These are phyloP conservation scores for Paramecium sonneborni DNA, from an alignment of 73 alveolate species.

Conservation along the genomic window DNA sequence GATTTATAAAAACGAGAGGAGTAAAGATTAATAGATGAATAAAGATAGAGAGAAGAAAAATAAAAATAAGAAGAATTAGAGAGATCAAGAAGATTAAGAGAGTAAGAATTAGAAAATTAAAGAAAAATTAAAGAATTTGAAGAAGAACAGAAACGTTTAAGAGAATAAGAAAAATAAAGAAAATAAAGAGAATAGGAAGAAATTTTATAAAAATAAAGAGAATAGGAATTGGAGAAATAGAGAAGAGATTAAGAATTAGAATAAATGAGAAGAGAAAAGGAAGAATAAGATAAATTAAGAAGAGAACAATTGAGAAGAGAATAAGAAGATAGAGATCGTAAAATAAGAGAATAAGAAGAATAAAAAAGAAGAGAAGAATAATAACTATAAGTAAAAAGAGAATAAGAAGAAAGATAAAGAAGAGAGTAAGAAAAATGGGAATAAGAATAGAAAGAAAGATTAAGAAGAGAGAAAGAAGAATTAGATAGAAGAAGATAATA, in stretches of 20 bases:
- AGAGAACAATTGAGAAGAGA: constrained; percentile 32
- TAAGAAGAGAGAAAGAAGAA: background rate
- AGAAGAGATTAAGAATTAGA: background rate
- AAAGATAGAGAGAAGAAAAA: background rate
- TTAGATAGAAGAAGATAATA: background rate
- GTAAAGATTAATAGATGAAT: background rate
- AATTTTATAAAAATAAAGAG: background rate
- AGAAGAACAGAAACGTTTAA: background rate
- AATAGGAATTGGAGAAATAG: constrained; percentile 4
- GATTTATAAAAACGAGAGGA: background rate
- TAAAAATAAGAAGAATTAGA: background rate
- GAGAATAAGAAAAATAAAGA: background rate
- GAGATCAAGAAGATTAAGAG: background rate
- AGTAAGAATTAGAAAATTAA: background rate
- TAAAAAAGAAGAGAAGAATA: constrained; percentile 12
- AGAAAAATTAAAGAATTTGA: constrained; percentile 37
- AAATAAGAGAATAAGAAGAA: background rate
- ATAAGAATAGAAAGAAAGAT: background rate
- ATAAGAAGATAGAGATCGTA: background rate
- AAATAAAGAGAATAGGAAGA: constrained; percentile 48
- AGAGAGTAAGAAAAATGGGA: constrained; percentile 17
- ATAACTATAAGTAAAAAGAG: background rate
- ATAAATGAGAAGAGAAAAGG: background rate
- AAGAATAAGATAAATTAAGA: background rate
- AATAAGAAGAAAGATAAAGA: background rate